Percentiles rank a stretch among this genome's conserved stretches.
These are phyloP conservation scores for Raddia guianensis DNA, from an alignment of 176 grass and related monocot species.

Conservation along the genomic window DNA sequence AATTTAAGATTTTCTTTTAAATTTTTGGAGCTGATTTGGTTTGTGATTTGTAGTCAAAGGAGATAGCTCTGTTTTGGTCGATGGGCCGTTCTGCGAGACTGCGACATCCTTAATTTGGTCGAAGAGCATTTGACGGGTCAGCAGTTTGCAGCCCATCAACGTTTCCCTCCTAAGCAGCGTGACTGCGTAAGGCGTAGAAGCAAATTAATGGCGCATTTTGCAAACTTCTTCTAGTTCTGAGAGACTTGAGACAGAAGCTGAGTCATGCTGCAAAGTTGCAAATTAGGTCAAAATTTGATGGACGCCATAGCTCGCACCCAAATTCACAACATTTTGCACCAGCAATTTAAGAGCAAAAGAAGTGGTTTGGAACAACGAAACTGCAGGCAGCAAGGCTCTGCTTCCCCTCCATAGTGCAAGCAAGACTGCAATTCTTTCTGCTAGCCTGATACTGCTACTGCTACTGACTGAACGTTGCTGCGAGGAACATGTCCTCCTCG, in stretches of 20 bases:
- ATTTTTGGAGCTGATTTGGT: not conserved
- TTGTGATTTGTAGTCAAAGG: not conserved
- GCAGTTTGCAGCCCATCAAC: not conserved
- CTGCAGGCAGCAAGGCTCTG: not conserved
- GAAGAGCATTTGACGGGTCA: not conserved
- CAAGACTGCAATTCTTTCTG: too few species aligned
- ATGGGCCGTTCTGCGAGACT: not conserved
- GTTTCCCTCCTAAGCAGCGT: not conserved
- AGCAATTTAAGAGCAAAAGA: not conserved
- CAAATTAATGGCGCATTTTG: too few species aligned
- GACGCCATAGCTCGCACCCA: not conserved
- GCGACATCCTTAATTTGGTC: not conserved
- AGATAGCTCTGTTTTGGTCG: not conserved
- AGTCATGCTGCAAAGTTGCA: not conserved
- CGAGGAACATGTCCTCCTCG: conserved; percentile 68
- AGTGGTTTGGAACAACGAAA: not conserved
- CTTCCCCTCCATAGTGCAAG: not conserved
- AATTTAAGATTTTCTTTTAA: not conserved
- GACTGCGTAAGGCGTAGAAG: too few species aligned
- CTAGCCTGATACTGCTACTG: not conserved
- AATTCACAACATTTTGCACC: not conserved
- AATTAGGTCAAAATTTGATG: not conserved
- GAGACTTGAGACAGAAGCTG: not conserved
- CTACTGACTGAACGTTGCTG: conserved; percentile 46
- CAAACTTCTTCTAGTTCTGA: not conserved